A percentile compares a stretch with the other conserved stretches of the same genome.
These are phyloP conservation scores for Spergularia bocconei DNA, from an alignment of 148 eudicot genomes.

Conservation along the genomic window DNA sequence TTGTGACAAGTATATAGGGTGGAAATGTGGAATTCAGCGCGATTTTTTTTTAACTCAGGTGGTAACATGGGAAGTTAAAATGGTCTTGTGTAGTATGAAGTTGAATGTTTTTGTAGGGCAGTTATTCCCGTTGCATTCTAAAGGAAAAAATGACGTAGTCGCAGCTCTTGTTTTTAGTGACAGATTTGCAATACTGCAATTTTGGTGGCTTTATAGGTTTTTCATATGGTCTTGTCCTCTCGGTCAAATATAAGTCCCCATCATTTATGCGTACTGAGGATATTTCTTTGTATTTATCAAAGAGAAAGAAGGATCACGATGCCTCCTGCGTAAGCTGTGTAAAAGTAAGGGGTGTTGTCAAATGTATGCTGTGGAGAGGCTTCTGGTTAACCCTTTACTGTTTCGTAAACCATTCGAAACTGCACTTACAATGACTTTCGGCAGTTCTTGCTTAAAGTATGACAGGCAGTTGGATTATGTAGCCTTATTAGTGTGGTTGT, in stretches of 20 bases:
- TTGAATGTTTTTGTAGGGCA: not conserved
- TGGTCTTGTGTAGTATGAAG: slow-evolving; percentile 2
- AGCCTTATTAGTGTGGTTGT: too few species aligned
- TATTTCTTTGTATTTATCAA: not conserved
- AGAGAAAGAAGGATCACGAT: too few species aligned
- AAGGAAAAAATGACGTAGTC: not conserved
- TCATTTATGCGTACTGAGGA: not conserved
- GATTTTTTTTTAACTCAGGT: not conserved
- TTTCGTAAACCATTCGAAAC: not conserved
- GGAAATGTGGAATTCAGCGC: not conserved
- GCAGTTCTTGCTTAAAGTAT: too few species aligned
- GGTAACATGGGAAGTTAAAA: not conserved
- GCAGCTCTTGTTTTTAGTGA: not conserved
- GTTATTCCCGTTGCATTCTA: not conserved
- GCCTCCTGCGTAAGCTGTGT: not conserved
- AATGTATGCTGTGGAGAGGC: not conserved
- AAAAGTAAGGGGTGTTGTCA: not conserved
- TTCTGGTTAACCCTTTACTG: not conserved
- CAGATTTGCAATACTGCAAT: not conserved
- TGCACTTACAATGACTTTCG: too few species aligned
- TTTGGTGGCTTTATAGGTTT: not conserved
- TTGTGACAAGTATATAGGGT: not conserved
- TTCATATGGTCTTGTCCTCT: not conserved
- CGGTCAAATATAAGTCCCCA: not conserved
- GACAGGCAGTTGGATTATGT: too few species aligned